Evolutionary conservation across 2,329 filamentous ascomycete species (phyloP), one percentile per base, ranked within the genome.

Genomic region (Lojkania enalia): DNA sequence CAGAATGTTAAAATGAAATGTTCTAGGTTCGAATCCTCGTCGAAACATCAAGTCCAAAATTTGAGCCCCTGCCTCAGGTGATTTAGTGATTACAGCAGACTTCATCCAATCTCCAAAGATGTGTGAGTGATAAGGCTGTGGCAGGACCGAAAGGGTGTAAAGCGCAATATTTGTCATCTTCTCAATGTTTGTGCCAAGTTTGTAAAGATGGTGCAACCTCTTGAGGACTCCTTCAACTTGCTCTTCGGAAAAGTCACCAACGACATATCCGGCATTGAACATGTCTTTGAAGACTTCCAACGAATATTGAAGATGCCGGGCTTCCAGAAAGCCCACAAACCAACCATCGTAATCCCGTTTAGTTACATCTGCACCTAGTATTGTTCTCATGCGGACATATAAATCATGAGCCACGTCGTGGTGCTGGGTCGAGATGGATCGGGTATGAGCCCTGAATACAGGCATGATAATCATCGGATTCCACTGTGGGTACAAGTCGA

Each of bases 41-140:
- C 80, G 75, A 55, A 84, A 82, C 86, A 95, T 92, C 51, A 90
- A 77, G 12, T 86, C 79, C 20, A 94, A 74, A 6, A 95, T 88
- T 48, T 82, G 81, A 40, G 81, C 77, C 2, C 89, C 88, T 2
- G 85, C 86, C 44, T 87, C 80, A 3, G 68, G 61, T 4, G 58
- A 70, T 61, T 58, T 77, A 46, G 84, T 81, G 13, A 85, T 85
- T 44, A 95, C 87, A 6, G 95, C 80, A 38, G 87, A 83, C 69
- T 92, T 92, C 61, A 95, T 79, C 91, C 90, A 96, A 58, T 89
- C 91, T 23, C 86, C 87, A 54, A 90, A 87, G 69, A 96, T 88
- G 69, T 90, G 92, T 51, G 86, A 84, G 67, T 95, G 94, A 38
- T 67, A 69, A 5, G 44, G 37, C 35, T 76, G 72, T 3, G 83